Conservation (phyloP, 2,329 filamentous ascomycete species). For the Talaromyces islandicus region DNA sequence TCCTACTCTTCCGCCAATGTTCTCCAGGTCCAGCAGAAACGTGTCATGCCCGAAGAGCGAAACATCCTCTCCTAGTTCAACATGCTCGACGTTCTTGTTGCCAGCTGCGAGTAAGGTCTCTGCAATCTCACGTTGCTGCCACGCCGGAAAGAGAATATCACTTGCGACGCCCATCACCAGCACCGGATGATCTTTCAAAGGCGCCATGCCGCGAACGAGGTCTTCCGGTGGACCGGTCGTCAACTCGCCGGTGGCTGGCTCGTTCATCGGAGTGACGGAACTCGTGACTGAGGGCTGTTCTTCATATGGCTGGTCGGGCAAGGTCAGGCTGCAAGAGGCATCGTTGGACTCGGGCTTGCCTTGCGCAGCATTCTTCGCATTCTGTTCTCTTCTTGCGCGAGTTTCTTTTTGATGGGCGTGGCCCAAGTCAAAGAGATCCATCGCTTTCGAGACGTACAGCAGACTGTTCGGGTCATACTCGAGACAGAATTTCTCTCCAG, state of each 20-base stretch:
- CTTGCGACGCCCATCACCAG: conserved; percentile 91
- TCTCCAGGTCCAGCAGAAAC: conserved; percentile 84
- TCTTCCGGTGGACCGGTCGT: conserved; percentile 62
- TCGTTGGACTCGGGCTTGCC: conserved; percentile 31
- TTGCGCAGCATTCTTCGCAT: conserved; percentile 51
- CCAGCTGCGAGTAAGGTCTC: conserved; percentile 71
- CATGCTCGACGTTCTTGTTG: conserved; percentile 75
- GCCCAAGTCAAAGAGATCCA: conserved; percentile 96
- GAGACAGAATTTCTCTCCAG: conserved; percentile 95
- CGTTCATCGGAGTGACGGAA: conserved; percentile 25
- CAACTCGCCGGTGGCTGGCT: conserved; percentile 18
- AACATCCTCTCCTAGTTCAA: conserved; percentile 89
- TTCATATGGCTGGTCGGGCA: conserved; percentile 78
- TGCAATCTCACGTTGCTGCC: conserved; percentile 94
- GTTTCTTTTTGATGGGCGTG: conserved; percentile 61
- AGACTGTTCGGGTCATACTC: conserved; percentile 95
- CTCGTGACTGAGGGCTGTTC: conserved; percentile 63
- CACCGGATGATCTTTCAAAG: conserved; percentile 69
- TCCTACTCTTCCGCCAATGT: conserved; percentile 78
- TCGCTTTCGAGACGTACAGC: conserved; percentile 94
- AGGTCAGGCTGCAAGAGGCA: conserved; percentile 66
- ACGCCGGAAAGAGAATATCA: conserved; percentile 94
- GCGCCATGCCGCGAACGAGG: conserved; percentile 66
- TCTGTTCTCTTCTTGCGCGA: conserved; percentile 55
- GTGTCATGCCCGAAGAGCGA: conserved; percentile 96